Evolutionary conservation across 2,329 filamentous ascomycete species (phyloP).

Genomic region (Aspergillus fructus): DNA sequence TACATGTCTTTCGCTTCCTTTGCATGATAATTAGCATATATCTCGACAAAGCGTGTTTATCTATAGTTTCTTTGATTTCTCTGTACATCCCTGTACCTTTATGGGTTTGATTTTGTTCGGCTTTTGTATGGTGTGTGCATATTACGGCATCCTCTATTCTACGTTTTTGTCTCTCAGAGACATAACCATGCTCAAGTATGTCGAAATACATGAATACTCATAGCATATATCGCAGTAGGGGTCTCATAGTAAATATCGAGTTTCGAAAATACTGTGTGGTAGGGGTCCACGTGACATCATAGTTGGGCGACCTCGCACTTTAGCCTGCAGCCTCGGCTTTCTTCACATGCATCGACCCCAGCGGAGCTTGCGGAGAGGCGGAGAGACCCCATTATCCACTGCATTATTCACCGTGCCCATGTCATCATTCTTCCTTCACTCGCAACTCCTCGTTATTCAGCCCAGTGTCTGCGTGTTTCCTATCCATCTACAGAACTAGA

Average conservation of each 20-base stretch:
- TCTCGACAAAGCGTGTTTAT: background rate
- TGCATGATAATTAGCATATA: slow-evolving; percentile 4
- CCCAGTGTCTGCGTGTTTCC: background rate
- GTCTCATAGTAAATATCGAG: no score
- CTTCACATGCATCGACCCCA: background rate
- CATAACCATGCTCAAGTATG: no score
- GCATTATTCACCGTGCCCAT: slow-evolving; percentile 12
- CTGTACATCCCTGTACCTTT: slow-evolving; percentile 1
- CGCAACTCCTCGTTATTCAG: background rate
- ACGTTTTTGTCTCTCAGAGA: no score
- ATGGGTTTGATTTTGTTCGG: background rate
- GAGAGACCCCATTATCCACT: slow-evolving; percentile 3
- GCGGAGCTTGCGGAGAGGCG: slow-evolving; percentile 7
- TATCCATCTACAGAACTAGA: background rate
- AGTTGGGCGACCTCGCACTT: slow-evolving; percentile 11
- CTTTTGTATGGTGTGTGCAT: background rate
- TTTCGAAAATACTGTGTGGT: no score
- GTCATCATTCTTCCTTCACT: slow-evolving; percentile 9
- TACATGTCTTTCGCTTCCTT: slow-evolving; percentile 1
- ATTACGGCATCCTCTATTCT: background rate
- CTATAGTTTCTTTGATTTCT: background rate
- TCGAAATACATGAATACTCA: no score
- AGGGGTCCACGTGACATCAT: background rate
- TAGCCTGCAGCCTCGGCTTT: slow-evolving; percentile 11
- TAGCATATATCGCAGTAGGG: no score